Evolutionary conservation across 2,329 filamentous ascomycete species (phyloP), one percentile per base, ranked within the genome.

Genomic region (Trichoderma atroviride): DNA sequence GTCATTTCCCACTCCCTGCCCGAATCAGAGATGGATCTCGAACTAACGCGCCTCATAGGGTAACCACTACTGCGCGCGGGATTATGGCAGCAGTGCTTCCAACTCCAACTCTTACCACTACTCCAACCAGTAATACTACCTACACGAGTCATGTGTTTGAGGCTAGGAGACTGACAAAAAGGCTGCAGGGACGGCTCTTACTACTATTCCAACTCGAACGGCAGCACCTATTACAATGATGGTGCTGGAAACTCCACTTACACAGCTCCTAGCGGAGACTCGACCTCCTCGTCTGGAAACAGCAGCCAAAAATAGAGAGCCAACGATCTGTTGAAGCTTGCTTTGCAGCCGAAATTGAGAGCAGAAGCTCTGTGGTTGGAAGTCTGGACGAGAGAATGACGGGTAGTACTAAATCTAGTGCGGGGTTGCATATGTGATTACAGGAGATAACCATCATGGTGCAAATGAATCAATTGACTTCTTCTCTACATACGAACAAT

Each of bases 151-250:
- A 3, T 3, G 9, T 55, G 13, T 31, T 4, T 4, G 9, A 11
- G 14, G n/a, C 22, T 2, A 31, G 19, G 16, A 24, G 4, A 9
- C 63, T 50, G 7, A 9, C n/a, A 16, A 16, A 10, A 27, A 33
- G 31, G 27, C 40, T 6, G 7, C 63, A 87, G 85, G 27, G 75
- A 92, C 73, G 89, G 89, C 47, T 91, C 88, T 1, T 92, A 92
- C 83, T 92, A 92, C 81, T 92, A 92, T 80, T 87, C 85, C 76
- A 92, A 92, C 80, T 80, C 88, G 57, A 85, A 91, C 72, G 88
- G 89, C 16, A 91, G 87, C 75, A 90, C 87, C 50, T 92, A 92
- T 81, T 81, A 91, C 83, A 90, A 91, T 79, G 78, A 83, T 73
- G 88, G 89, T 56, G 76, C 77, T 13, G 89, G 89, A 6, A 75